These are phyloP conservation scores for Cyclotella kingstonii DNA, from an alignment of 108 stramenopile species.

Conservation along the genomic window DNA sequence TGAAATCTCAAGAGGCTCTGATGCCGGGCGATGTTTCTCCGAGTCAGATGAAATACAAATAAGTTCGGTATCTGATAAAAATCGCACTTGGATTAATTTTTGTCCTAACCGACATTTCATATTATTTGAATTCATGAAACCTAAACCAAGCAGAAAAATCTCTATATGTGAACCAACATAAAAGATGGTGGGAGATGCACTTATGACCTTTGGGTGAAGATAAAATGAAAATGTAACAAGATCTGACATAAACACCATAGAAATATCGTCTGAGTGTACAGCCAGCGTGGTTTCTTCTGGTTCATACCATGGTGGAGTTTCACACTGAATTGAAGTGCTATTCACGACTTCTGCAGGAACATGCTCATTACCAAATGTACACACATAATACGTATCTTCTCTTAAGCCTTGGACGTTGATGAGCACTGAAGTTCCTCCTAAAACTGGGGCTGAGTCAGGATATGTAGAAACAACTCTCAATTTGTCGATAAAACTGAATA, in stretches of 20 bases:
- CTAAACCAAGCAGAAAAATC: constrained; percentile 3
- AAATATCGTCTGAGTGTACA: constrained; percentile 7
- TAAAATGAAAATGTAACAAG: constrained; percentile 10
- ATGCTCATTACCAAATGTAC: constrained; percentile 17
- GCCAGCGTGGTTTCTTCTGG: constrained; percentile 10
- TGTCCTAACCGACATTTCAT: constrained; percentile 14
- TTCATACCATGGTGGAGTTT: constrained; percentile 12
- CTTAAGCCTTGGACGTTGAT: constrained; percentile 7
- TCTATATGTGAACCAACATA: constrained; percentile 8
- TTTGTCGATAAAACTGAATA: constrained; percentile 17
- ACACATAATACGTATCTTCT: constrained; percentile 11
- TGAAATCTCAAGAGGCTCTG: background rate
- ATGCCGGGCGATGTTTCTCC: background rate
- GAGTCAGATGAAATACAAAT: constrained; percentile 5
- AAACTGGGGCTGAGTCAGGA: constrained; percentile 12
- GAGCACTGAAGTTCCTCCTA: constrained; percentile 12
- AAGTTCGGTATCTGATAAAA: constrained; percentile 2
- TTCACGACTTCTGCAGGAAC: constrained; percentile 10
- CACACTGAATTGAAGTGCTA: constrained; percentile 8
- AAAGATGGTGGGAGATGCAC: constrained; percentile 9
- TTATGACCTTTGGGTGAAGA: constrained; percentile 10
- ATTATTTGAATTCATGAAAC: constrained; percentile 18
- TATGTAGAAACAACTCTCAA: constrained; percentile 10
- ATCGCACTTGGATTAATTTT: constrained; percentile 10
- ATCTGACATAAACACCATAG: constrained; percentile 6